Evolutionary conservation across 352 stramenopile species (phyloP).

Genomic region (Globisporangium okanoganense): DNA sequence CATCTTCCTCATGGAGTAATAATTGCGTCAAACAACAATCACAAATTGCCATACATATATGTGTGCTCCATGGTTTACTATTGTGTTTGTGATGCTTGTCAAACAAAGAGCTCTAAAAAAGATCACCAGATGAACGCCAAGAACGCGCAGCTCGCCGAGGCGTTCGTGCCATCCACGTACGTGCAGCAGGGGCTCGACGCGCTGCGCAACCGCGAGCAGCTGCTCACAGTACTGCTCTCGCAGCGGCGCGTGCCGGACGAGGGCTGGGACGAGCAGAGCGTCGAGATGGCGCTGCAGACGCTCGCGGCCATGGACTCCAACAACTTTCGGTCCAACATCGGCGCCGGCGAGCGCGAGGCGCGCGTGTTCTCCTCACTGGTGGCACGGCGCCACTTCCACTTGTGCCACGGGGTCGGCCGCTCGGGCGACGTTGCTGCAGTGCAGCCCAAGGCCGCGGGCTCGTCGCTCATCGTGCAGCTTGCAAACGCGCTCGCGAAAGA

Average conservation of each 20-base stretch:
- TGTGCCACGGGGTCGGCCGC: constrained; percentile 95
- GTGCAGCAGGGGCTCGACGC: constrained; percentile 74
- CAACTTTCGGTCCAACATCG: constrained; percentile 90
- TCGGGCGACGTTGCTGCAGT: constrained; percentile 97
- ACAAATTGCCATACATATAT: background rate
- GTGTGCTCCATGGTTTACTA: background rate
- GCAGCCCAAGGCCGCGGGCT: constrained; percentile 98
- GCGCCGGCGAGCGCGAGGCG: constrained; percentile 96
- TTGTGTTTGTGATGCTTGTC: background rate
- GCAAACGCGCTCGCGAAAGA: constrained; percentile 90
- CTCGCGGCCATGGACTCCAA: constrained; percentile 94
- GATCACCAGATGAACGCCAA: constrained; percentile 42
- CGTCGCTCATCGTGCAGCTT: constrained; percentile 94
- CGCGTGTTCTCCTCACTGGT: constrained; percentile 85
- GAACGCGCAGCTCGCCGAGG: constrained; percentile 45
- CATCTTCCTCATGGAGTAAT: constrained; percentile 86
- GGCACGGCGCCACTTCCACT: constrained; percentile 89
- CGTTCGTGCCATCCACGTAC: constrained; percentile 64
- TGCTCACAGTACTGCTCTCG: constrained; percentile 75
- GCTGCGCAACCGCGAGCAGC: constrained; percentile 56
- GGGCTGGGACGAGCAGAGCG: constrained; percentile 86
- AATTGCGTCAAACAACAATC: background rate
- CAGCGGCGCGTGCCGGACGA: constrained; percentile 82
- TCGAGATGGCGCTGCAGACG: constrained; percentile 86
- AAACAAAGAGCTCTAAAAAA: no score